Conservation (phyloP, 805 yeast species). For the Ogataea wickerhamii region DNA sequence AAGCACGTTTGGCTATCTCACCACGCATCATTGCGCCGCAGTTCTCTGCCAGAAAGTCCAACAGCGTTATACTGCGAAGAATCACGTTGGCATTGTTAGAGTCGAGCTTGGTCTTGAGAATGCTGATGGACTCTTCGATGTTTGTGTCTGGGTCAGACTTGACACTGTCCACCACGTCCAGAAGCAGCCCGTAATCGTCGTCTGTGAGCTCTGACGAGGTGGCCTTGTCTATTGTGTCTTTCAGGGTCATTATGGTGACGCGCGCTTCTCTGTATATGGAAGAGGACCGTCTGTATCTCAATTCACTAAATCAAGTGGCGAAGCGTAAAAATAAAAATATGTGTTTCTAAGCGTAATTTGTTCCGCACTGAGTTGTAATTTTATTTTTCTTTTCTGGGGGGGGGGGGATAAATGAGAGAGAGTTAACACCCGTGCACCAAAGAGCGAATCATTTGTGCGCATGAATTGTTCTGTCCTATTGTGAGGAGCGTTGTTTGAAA, state of each 20-base stretch:
- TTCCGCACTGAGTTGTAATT: too few relatives aligned
- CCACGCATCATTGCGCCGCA: constrained; percentile 69
- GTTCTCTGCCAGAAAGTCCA: constrained; percentile 67
- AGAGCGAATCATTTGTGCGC: too few relatives aligned
- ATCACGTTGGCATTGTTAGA: constrained; percentile 62
- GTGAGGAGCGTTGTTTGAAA: too few relatives aligned
- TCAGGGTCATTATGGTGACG: constrained; percentile 23
- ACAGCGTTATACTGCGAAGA: constrained; percentile 50
- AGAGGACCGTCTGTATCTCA: too few relatives aligned
- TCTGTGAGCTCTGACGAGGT: constrained; percentile 59
- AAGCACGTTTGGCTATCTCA: constrained; percentile 55
- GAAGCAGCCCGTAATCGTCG: constrained; percentile 65
- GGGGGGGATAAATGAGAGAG: too few relatives aligned
- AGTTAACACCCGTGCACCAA: too few relatives aligned
- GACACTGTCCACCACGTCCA: constrained; percentile 66
- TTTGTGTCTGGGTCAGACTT: constrained; percentile 58
- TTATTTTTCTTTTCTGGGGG: too few relatives aligned
- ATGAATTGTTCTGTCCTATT: too few relatives aligned
- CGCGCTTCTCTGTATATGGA: too few relatives aligned
- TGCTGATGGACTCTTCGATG: constrained; percentile 42
- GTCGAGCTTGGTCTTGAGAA: constrained; percentile 46
- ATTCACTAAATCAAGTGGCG: too few relatives aligned
- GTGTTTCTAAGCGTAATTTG: too few relatives aligned
- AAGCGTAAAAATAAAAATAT: too few relatives aligned
- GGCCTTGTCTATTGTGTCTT: constrained; percentile 40